Evolutionary conservation across 345 rosid genomes (phyloP).

Genomic region (Brassica napus): Da-Ae NC_063448.1:55676501-55677000

Average conservation of each 20-base stretch:
- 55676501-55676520: no score
- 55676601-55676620: conserved; percentile 21
- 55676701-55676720: neutral
- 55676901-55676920: neutral
- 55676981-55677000: no score
- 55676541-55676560: no score
- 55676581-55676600: conserved; percentile 8
- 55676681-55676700: conserved; percentile 1
- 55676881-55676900: neutral
- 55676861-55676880: conserved; percentile 3
- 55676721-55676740: conserved; percentile 8
- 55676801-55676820: conserved; percentile 20
- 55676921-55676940: no score
- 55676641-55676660: neutral
- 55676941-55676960: no score
- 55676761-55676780: conserved; percentile 15
- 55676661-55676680: conserved; percentile 2
- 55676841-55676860: neutral
- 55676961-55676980: no score
- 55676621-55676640: neutral
- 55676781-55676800: conserved; percentile 7
- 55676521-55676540: no score
- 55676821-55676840: neutral
- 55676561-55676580: no score
- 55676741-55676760: conserved; percentile 16